Evolutionary conservation across 331 rosid genomes (phyloP).

Genomic region (Spiraea crenata): DNA sequence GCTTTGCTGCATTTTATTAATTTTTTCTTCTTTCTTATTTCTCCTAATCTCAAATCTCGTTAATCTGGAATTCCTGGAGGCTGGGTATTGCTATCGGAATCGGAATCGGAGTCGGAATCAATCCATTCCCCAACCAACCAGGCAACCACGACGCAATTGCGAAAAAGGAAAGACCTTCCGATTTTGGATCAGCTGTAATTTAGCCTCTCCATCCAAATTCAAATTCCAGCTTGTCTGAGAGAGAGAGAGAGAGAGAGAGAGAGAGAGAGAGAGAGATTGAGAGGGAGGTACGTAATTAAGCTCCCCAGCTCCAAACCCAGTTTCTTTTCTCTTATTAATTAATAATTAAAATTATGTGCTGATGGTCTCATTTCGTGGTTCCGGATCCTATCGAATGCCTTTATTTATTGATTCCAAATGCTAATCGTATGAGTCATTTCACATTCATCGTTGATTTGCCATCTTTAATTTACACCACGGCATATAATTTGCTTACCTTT

Average conservation of each 20-base stretch:
- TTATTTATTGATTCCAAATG: background rate
- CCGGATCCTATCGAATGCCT: constrained; percentile 1
- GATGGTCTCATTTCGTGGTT: background rate
- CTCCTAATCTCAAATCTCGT: too few relatives aligned
- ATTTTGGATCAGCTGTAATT: constrained; percentile 6
- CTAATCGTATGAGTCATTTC: background rate
- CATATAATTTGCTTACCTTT: background rate
- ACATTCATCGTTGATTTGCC: background rate
- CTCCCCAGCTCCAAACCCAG: constrained; percentile 3
- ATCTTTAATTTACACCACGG: background rate
- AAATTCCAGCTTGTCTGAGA: background rate
- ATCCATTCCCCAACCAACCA: too few relatives aligned
- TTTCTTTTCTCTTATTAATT: background rate
- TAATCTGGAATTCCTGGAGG: too few relatives aligned
- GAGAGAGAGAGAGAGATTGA: too few relatives aligned
- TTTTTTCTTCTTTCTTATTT: too few relatives aligned
- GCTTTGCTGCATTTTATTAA: too few relatives aligned
- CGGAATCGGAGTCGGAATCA: background rate
- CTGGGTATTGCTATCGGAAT: background rate
- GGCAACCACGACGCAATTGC: background rate
- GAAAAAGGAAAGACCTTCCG: background rate
- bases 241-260: background rate
- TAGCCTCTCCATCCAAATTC: background rate
- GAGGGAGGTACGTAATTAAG: background rate
- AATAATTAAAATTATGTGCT: too few relatives aligned